phyloP scores from a whole-genome alignment of 2,329 filamentous ascomycete species.

The Stachybotrys echinatus region DNA sequence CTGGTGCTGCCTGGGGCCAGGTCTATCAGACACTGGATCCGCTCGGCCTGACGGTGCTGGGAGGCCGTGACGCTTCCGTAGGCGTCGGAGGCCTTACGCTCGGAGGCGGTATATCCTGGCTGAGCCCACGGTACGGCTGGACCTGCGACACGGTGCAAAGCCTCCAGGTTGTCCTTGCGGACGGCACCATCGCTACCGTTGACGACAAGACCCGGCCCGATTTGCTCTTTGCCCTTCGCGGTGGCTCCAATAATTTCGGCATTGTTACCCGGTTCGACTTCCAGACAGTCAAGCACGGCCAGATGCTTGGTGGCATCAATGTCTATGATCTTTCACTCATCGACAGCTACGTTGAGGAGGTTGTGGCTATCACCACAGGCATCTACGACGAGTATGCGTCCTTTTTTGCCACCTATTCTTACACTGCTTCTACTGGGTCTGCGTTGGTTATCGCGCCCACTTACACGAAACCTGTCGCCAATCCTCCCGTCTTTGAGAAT shows the following conservation, averaged over 20 bases:
- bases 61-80: neutral
- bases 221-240: constrained; percentile 8
- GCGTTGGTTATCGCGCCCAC: neutral
- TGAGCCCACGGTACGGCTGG: constrained; percentile 14
- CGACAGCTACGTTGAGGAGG: neutral
- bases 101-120: constrained; percentile 18
- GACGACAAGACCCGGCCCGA: constrained; percentile 3
- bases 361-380: neutral
- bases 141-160: constrained; percentile 14
- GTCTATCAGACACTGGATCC: neutral
- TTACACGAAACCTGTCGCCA: neutral
- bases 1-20: neutral
- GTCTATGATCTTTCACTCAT: neutral
- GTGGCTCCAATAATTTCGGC: constrained; percentile 10
- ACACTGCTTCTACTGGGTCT: neutral
- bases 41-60: neutral
- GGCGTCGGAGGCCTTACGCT: constrained; percentile 18
- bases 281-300: neutral
- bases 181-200: constrained; percentile 7
- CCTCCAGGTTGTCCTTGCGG: constrained; percentile 7
- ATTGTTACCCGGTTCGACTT: constrained; percentile 6
- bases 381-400: neutral
- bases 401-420: neutral
- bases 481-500: neutral
- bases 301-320: neutral